Base-by-base conservation (phyloP, 306 rosid species). In the Quercus suber region DNA sequence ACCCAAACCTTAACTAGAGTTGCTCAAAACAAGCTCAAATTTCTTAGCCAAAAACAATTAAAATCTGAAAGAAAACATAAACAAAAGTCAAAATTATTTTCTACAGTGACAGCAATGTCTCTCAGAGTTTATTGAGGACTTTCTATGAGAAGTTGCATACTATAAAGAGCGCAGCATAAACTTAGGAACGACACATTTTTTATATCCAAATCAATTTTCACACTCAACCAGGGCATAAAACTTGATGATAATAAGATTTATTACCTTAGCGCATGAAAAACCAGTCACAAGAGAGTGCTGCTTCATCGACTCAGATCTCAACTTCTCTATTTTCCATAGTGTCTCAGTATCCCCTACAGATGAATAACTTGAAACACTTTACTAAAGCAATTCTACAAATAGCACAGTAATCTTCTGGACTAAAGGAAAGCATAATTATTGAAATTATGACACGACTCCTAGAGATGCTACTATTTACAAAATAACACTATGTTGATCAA, bases 251-350 rank as follows among this genome's bases (percentile, higher is more conserved):
- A 17, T 61, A 10, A 30, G 23, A 69, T 58, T 79, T 21, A 56
- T 71, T 74, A 94, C 98, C 98, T 94, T 94, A 60, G 87, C 94
- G 77, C 97, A 87, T 57, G 97, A 82, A 85, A 94, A 81, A 52
- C 94, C 97, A 82, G 81, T 90, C 73, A 78, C 71, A 82, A 95
- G 80, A 57, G 92, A 89, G 64, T 93, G 98, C 65, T 69, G 85
- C 87, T 93, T 93, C 88, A 61, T 80, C 41, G 92, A 70, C 83
- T 89, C 85, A 4, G 94, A 89, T 83, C 97, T 89, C 80, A 93
- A 76, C 81, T 88, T 89, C 87, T 95, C 93, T 78, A 88, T 86
- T 87, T 82, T 88, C 96, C 94, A 89, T 75, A 93, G 84, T 55
- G 93, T 81, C 55, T 87, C 87, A 4, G 69, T 87, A 71, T 93